These are phyloP conservation scores for Batrachochytrium dendrobatidis DNA, from an alignment of 371 early-diverging fungal species.

Conservation along the genomic window DNA sequence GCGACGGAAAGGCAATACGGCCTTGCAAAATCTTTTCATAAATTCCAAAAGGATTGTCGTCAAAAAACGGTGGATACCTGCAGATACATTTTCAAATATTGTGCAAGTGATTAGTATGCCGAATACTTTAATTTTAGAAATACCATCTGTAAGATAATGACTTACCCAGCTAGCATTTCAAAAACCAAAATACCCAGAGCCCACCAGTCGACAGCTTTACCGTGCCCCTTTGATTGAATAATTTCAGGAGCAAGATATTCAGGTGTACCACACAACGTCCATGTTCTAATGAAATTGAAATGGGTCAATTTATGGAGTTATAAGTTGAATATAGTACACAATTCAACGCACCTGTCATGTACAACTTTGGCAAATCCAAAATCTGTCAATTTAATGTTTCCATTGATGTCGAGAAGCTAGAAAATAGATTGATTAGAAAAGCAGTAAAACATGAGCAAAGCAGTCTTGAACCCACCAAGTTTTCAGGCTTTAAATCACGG, in stretches of 20 bases:
- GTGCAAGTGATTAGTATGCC: background rate
- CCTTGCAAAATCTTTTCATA: constrained; percentile 76
- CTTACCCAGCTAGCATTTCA: constrained; percentile 55
- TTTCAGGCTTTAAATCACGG: constrained; percentile 94
- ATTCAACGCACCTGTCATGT: constrained; percentile 18
- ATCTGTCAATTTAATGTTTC: constrained; percentile 97
- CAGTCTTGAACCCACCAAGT: constrained; percentile 40
- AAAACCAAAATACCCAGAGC: constrained; percentile 62
- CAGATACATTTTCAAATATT: background rate
- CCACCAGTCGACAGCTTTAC: constrained; percentile 64
- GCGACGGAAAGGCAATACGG: constrained; percentile 64
- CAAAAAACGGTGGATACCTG: constrained; percentile 54
- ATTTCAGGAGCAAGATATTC: constrained; percentile 75
- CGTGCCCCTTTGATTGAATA: constrained; percentile 54
- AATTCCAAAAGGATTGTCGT: constrained; percentile 71
- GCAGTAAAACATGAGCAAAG: background rate
- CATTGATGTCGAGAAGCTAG: constrained; percentile 73
- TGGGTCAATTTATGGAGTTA: background rate
- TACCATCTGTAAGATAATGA: background rate
- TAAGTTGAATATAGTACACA: background rate
- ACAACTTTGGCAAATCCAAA: constrained; percentile 95
- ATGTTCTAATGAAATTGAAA: constrained; percentile 47
- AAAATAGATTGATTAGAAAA: background rate
- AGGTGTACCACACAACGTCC: constrained; percentile 97
- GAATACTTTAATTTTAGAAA: background rate